Percentiles rank a stretch among this genome's conserved stretches.
These are phyloP conservation scores for Euryodendron excelsum DNA, from an alignment of 148 eudicot species.

Conservation along the genomic window DNA sequence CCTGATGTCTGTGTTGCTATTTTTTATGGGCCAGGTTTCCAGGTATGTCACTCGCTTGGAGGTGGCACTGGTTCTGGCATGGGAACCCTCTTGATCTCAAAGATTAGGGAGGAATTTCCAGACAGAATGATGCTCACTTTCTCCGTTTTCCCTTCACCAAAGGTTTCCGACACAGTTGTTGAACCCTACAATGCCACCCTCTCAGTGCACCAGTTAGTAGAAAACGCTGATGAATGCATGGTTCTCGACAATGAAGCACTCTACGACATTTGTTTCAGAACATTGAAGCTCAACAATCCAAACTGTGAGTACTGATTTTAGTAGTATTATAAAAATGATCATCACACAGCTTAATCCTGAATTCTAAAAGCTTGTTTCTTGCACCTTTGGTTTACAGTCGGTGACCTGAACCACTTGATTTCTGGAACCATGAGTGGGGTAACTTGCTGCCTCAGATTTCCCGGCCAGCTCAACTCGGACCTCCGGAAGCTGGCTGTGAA, in stretches of 20 bases:
- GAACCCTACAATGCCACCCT: conserved; percentile 87
- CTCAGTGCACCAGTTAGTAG: conserved; percentile 77
- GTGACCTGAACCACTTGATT: conserved; percentile 81
- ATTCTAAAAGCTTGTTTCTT: background rate
- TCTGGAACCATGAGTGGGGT: conserved; percentile 89
- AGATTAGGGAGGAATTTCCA: conserved; percentile 78
- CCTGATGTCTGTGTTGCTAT: background rate
- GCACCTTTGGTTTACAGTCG: conserved; percentile 39
- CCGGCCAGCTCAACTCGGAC: conserved; percentile 80
- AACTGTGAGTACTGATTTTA: background rate
- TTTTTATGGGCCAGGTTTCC: conserved; percentile 49
- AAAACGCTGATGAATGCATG: conserved; percentile 86
- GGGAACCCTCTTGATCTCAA: conserved; percentile 80
- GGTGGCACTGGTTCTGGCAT: conserved; percentile 89
- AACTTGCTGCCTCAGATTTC: conserved; percentile 77
- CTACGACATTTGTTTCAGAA: conserved; percentile 77
- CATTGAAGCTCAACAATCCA: conserved; percentile 52
- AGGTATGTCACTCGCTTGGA: conserved; percentile 81
- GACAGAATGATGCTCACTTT: conserved; percentile 81
- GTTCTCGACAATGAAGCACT: conserved; percentile 83
- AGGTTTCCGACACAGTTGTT: conserved; percentile 77
- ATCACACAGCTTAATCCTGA: background rate
- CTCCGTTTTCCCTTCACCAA: conserved; percentile 79
- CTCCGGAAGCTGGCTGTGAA: conserved; percentile 76
- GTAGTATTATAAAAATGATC: background rate